Evolutionary conservation across 768 basidiomycete genomes (phyloP).

Genomic region (Coprinellus micaceus): DNA sequence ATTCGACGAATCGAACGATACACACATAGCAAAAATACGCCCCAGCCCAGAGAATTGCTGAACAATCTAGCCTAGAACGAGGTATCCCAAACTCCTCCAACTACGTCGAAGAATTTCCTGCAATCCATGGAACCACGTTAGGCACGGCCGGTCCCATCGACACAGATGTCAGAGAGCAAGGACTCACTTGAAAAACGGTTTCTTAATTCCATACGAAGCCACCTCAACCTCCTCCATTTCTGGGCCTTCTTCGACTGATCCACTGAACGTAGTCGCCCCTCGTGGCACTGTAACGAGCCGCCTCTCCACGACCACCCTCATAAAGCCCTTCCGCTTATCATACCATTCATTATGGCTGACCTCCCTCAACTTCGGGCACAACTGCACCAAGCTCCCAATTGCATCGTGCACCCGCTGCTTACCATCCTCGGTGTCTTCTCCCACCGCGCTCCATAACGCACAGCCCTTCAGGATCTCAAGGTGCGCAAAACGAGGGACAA

Average conservation of each 20-base stretch:
- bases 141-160: no score
- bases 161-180: no score
- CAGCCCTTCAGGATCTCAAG: slow-evolving; percentile 43
- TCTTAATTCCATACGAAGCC: slow-evolving; percentile 31
- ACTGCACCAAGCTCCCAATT: slow-evolving; percentile 35
- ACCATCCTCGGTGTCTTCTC: slow-evolving; percentile 16
- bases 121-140: no score
- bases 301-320: slow-evolving; percentile 37
- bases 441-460: slow-evolving; percentile 38
- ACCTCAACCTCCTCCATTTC: slow-evolving; percentile 22
- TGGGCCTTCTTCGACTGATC: neutral
- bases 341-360: slow-evolving; percentile 39
- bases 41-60: no score
- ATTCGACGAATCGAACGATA: no score
- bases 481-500: slow-evolving; percentile 37
- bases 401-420: slow-evolving; percentile 38
- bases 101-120: no score
- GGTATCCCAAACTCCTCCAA: no score
- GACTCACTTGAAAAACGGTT: slow-evolving; percentile 16
- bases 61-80: no score
- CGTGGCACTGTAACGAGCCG: slow-evolving; percentile 11
- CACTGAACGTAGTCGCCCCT: neutral
- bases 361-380: slow-evolving; percentile 39
- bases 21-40: no score
- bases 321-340: slow-evolving; percentile 28